phyloP scores from a whole-genome alignment of 345 rosid species.

The sweet orange (Citrus sinensis) region DVS_A1.0 CM039162.1:28426501-28427000 shows the following conservation, averaged over 20 bases:
- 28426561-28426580: neutral
- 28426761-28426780: too few species aligned
- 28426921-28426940: too few species aligned
- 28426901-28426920: too few species aligned
- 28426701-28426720: neutral
- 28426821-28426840: too few species aligned
- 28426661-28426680: neutral
- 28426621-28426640: neutral
- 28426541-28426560: neutral
- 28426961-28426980: too few species aligned
- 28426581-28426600: neutral
- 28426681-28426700: neutral
- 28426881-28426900: too few species aligned
- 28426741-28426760: neutral
- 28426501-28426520: too few species aligned
- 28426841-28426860: too few species aligned
- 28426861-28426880: too few species aligned
- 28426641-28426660: neutral
- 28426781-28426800: too few species aligned
- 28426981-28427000: rapidly evolving
- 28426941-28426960: too few species aligned
- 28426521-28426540: neutral
- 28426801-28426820: too few species aligned
- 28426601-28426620: neutral
- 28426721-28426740: neutral